phyloP scores from a whole-genome alignment of 352 stramenopile genomes.

The Phytophthora rubi region DNA sequence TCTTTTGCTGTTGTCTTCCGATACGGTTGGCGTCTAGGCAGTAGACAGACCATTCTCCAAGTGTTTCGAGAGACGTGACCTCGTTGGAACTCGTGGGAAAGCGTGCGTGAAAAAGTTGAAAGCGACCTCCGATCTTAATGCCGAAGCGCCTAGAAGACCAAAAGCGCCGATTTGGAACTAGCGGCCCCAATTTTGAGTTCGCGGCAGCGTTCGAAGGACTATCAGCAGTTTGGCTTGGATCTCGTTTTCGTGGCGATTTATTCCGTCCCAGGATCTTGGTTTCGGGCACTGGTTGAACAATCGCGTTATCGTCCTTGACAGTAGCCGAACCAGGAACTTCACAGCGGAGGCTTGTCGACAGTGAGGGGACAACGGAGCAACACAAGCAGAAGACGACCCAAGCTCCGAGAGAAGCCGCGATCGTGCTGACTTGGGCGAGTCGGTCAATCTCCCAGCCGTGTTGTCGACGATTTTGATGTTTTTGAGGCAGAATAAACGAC shows the following conservation, averaged over 20 bases:
- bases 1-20: conserved; percentile 6
- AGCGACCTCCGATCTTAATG: conserved; percentile 44
- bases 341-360: not conserved
- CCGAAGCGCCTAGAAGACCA: conserved; percentile 26
- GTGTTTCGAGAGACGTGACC: not conserved
- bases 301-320: not conserved
- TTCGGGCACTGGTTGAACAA: not conserved
- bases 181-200: not conserved
- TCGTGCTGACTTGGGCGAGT: conserved; percentile 50
- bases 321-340: not conserved
- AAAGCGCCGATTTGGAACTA: not conserved
- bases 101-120: conserved; percentile 38
- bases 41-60: conserved; percentile 28
- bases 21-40: conserved; percentile 27
- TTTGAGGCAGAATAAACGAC: conserved; percentile 17
- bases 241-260: not conserved
- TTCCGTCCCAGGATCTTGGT: not conserved
- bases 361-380: conserved; percentile 19
- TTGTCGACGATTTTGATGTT: not conserved
- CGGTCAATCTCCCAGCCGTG: conserved; percentile 20
- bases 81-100: conserved; percentile 7
- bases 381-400: conserved; percentile 52
- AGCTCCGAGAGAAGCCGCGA: conserved; percentile 52
- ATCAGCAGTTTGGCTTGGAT: not conserved
- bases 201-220: not conserved